A percentile compares a stretch with the other conserved stretches of the same genome.
These are phyloP conservation scores for Teratosphaeria nubilosa DNA, from an alignment of 2,329 filamentous ascomycete species.

Conservation along the genomic window DNA sequence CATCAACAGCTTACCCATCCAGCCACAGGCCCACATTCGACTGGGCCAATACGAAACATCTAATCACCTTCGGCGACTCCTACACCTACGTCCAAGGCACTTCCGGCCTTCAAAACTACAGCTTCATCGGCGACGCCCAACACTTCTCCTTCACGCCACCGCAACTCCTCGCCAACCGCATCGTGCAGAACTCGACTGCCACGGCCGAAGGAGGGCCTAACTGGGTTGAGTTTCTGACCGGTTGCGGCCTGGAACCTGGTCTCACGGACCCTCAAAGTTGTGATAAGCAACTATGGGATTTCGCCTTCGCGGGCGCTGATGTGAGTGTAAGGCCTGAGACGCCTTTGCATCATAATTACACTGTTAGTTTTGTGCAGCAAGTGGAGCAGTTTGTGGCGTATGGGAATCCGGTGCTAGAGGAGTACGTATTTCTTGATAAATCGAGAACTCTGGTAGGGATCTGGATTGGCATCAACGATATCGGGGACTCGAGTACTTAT, in stretches of 20 bases:
- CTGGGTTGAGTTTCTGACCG: conserved; percentile 46
- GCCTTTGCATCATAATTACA: conserved; percentile 4
- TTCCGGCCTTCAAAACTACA: conserved; percentile 40
- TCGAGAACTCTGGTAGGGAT: conserved; percentile 32
- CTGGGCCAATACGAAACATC: conserved; percentile 9
- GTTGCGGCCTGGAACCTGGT: conserved; percentile 33
- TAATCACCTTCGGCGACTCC: conserved; percentile 41
- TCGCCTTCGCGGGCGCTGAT: conserved; percentile 4
- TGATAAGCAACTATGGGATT: conserved; percentile 4
- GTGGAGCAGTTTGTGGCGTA: conserved; percentile 1
- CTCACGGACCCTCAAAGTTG: conserved; percentile 2
- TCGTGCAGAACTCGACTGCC: conserved; percentile 42
- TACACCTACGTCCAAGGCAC: conserved; percentile 47
- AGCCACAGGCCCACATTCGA: not conserved
- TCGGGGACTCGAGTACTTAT: conserved; percentile 40
- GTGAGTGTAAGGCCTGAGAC: not conserved
- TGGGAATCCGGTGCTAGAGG: conserved; percentile 2
- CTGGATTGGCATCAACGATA: conserved; percentile 49
- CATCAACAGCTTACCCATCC: not conserved
- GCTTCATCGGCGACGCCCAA: conserved; percentile 46
- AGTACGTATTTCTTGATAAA: not conserved
- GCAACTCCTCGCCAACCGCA: conserved; percentile 37
- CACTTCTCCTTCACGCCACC: conserved; percentile 36
- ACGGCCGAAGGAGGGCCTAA: conserved; percentile 45
- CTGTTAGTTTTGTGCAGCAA: conserved; percentile 2